A percentile compares a stretch with the other conserved stretches of the same genome.
Evolutionary conservation across 768 basidiomycete genomes (phyloP).

Genomic region (Gymnopilus junonius): DNA sequence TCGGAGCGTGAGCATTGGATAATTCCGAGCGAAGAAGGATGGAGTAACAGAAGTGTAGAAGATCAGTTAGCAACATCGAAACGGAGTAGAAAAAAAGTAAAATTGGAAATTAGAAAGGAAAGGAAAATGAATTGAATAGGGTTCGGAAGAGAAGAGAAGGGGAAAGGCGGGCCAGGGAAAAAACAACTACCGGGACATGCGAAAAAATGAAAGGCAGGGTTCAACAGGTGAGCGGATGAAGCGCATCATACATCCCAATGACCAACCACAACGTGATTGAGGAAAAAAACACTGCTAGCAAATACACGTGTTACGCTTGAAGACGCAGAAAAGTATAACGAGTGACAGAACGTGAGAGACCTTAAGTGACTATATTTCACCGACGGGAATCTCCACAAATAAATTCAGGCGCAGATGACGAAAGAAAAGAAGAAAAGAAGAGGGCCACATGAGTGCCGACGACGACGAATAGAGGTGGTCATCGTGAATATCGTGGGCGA

Average conservation of each 20-base stretch:
- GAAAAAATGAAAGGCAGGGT: conserved; percentile 11
- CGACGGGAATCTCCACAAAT: conserved; percentile 9
- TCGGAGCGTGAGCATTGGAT: neutral
- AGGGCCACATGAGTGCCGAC: conserved; percentile 9
- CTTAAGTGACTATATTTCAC: conserved; percentile 13
- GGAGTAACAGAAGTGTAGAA: neutral
- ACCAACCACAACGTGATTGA: conserved; percentile 1
- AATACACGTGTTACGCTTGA: conserved; percentile 15
- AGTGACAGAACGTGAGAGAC: conserved; percentile 11
- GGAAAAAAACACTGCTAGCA: conserved; percentile 1
- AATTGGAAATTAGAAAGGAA: conserved; percentile 11
- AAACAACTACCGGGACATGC: conserved; percentile 21
- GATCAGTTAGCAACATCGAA: conserved; percentile 12
- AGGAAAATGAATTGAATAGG: conserved; percentile 8
- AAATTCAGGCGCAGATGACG: conserved; percentile 1
- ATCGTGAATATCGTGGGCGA: conserved; percentile 9
- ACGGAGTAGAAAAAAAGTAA: neutral
- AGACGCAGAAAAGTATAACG: neutral
- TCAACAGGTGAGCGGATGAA: conserved; percentile 1
- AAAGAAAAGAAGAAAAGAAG: neutral
- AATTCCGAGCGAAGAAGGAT: neutral
- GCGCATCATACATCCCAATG: neutral
- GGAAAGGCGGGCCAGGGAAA: conserved; percentile 5
- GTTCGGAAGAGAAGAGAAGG: conserved; percentile 7
- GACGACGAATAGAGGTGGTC: conserved; percentile 6